Evolutionary conservation across 1,284 basidiomycete species (phyloP), one percentile per base, ranked within the genome.

Genomic region (Rhodotorula sp.): DNA sequence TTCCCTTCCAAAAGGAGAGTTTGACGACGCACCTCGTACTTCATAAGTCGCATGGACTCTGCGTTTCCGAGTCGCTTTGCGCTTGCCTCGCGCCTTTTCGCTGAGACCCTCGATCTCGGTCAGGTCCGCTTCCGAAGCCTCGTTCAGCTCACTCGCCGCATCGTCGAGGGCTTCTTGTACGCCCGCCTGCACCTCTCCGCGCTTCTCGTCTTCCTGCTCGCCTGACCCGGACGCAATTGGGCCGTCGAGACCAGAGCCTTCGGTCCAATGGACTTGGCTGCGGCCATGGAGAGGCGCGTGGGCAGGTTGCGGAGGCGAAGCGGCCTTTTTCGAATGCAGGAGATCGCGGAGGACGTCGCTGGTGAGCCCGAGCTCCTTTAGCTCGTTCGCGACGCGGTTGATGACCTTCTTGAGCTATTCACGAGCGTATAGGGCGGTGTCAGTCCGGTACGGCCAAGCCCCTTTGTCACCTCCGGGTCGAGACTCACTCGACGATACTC

Each of bases 371-470:
- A 95, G 83, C 12, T 86, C 84, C 14, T 87, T 85, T 44, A 98
- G 87, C 80, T 98, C 94, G 24, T 84, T 82, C 0, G 91, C 91
- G 59, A 95, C 87, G 79, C 89, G 86, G 77, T 93, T 92, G 79
- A 98, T 93, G 63, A 96, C 84, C 78, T 93, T 94, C 82, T 98
- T 97, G 74, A 98, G 87, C 89, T 93, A 78, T 17, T 6, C 6
- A 49, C 33, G 8, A n/a, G 20, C 49, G 48, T 14, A 29, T 33
- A 20, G 72, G 37, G 33, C 45, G 6, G 14, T 42, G 42, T 64
- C 17, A 64, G 54, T 30, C 1, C 10, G 33, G 12, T 2, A 42
- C 37, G 37, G 37, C 37, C 10, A 42, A 37, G 17, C 42, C 33
- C 26, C 18, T 30, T 20, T 24, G 37, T 55, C 15, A 44, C 2